Conservation (phyloP, 768 basidiomycete species). For the Calocera cornea region DNA sequence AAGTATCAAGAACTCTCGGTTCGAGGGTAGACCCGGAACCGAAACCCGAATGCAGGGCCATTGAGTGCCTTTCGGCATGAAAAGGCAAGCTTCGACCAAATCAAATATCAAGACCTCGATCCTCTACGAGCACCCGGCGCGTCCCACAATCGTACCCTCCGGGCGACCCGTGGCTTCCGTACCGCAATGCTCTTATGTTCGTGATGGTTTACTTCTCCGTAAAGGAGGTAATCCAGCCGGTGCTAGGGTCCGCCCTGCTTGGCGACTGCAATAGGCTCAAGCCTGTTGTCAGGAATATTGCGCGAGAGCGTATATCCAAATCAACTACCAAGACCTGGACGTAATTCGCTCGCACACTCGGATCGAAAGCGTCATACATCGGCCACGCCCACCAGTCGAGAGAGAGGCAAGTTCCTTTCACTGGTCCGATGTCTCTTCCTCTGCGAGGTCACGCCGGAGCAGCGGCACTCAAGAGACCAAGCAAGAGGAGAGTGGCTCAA, state of each 20-base stretch:
- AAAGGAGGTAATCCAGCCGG: too few species aligned
- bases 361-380: neutral
- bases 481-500: too few species aligned
- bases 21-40: neutral
- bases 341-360: neutral
- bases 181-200: too few species aligned
- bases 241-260: too few species aligned
- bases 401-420: too few species aligned
- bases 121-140: neutral
- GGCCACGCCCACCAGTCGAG: neutral
- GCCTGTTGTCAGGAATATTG: too few species aligned
- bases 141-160: neutral
- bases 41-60: conserved; percentile 6
- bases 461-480: too few species aligned
- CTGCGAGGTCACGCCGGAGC: too few species aligned
- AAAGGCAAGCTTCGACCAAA: conserved; percentile 3
- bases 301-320: too few species aligned
- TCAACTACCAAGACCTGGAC: neutral
- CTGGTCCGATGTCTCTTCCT: too few species aligned
- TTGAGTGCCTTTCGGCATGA: neutral
- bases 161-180: neutral
- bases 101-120: neutral
- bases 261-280: too few species aligned
- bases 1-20: neutral
- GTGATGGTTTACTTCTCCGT: too few species aligned